phyloP scores from a whole-genome alignment of 805 yeast species.

The Schwanniomyces occidentalis region DNA sequence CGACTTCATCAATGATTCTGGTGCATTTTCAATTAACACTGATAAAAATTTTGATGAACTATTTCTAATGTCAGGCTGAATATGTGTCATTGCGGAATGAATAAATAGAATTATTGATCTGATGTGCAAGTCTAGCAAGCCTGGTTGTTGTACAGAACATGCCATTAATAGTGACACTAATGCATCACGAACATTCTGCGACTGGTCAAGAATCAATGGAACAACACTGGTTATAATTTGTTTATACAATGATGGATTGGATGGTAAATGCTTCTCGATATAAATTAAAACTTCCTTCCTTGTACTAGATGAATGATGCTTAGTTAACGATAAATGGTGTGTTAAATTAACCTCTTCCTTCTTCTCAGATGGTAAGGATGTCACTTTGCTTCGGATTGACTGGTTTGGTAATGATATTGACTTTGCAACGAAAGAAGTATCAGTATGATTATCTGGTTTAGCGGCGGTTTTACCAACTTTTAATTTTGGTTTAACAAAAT shows the following conservation, averaged over 20 bases:
- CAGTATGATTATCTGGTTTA: constrained; percentile 75
- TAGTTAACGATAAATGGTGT: constrained; percentile 66
- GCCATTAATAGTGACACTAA: constrained; percentile 48
- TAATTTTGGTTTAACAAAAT: constrained; percentile 74
- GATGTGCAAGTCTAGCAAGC: constrained; percentile 61
- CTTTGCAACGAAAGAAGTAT: constrained; percentile 79
- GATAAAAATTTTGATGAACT: constrained; percentile 71
- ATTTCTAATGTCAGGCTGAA: constrained; percentile 69
- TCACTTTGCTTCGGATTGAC: constrained; percentile 23
- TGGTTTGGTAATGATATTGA: constrained; percentile 51
- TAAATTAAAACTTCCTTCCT: constrained; percentile 68
- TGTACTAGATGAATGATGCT: constrained; percentile 70
- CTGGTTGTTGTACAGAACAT: constrained; percentile 50
- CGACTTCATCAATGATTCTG: constrained; percentile 56
- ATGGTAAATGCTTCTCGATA: constrained; percentile 53
- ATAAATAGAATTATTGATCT: constrained; percentile 66
- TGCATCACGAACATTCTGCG: constrained; percentile 62
- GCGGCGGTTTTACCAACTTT: constrained; percentile 84
- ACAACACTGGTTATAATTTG: constrained; percentile 56
- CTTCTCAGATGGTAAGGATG: constrained; percentile 12
- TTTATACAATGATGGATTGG: constrained; percentile 54
- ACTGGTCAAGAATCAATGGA: constrained; percentile 68
- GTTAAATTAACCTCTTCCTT: constrained; percentile 45
- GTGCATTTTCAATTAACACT: constrained; percentile 55
- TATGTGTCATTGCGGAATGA: constrained; percentile 92